Conservation (phyloP, 2,329 filamentous ascomycete species). For the Fusarium duplospermum region DNA sequence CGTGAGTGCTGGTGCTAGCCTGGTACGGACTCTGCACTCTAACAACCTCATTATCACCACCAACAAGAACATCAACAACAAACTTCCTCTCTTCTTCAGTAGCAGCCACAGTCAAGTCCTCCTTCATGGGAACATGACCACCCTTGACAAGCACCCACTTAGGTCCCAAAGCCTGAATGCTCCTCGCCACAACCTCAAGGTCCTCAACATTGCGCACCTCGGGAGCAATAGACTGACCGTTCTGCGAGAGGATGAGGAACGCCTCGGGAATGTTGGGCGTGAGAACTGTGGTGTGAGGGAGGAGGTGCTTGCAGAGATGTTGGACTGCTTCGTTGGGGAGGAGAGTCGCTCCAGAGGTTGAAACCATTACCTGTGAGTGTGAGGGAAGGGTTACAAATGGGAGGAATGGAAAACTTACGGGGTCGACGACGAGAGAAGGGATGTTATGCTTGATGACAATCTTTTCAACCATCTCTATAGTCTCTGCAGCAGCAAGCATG, state of each 20-base stretch:
- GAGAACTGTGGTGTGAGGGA: constrained; percentile 75
- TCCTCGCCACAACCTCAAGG: constrained; percentile 74
- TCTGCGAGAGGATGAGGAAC: constrained; percentile 69
- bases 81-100: constrained; percentile 69
- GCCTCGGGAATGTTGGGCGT: constrained; percentile 86
- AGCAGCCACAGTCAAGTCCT: constrained; percentile 68
- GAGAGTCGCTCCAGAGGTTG: constrained; percentile 79
- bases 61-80: constrained; percentile 83
- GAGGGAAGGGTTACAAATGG: background rate
- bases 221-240: constrained; percentile 51
- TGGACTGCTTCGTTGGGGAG: constrained; percentile 73
- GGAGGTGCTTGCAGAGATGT: constrained; percentile 67
- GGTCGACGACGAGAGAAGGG: constrained; percentile 51
- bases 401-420: constrained; percentile 42
- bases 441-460: constrained; percentile 48
- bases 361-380: constrained; percentile 84
- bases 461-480: constrained; percentile 51
- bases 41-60: constrained; percentile 64
- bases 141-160: constrained; percentile 89
- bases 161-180: constrained; percentile 76
- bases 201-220: constrained; percentile 70
- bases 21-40: constrained; percentile 79
- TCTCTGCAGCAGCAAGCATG: constrained; percentile 54
- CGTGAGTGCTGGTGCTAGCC: constrained; percentile 85
- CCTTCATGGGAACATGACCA: constrained; percentile 84